Evolutionary conservation across 2,329 filamentous ascomycete species (phyloP), one percentile per base, ranked within the genome.

Genomic region (Ramularia collo-cygni): DNA sequence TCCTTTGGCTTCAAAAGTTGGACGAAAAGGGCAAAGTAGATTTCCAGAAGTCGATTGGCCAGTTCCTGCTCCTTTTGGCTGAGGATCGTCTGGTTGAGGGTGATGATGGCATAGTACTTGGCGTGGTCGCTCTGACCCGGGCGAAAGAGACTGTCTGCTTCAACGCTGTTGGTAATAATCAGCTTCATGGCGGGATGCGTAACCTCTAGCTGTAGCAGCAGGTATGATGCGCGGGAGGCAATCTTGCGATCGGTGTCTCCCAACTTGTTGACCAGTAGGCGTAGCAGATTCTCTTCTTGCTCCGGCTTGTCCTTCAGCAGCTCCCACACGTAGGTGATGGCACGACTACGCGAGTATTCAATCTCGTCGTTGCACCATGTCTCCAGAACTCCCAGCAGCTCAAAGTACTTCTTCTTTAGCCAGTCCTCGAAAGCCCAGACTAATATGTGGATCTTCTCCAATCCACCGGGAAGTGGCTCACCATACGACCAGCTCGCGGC

Each of bases 231-330:
- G 44, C 89, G 79, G 3, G 92, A 98, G 1, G 92, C 83, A 55
- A 98, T 93, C 65, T 96, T 98, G 61, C 88, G 88, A 51, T 94
- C 87, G 31, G 84, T 85, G 60, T 98, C 92, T 54, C 93, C 90
- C 17, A 98, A 77, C 65, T 98, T 98, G 70, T 96, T 96, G 52
- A 98, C 87, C 42, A 98, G 68, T 40, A 98, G 70, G 38, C 90
- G 81, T 45, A 98, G 70, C 47, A 98, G 69, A 61, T 98, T 98
- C 40, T 90, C 83, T 64, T 98, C 92, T 60, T 98, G 92, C 64
- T 98, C 92, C 0, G 92, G 90, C 66, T 95, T 98, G 62, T 95
- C 89, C 62, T 87, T 92, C 46, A 98, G 69, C 28, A 98, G 70
- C 48, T 90, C 88, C 60, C 82, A 96, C 27, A 96, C 83, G 55